Percentiles rank a stretch among this genome's conserved stretches.
These are phyloP conservation scores for Brettanomyces bruxellensis DNA, from an alignment of 805 yeast species.

Conservation along the genomic window DNA sequence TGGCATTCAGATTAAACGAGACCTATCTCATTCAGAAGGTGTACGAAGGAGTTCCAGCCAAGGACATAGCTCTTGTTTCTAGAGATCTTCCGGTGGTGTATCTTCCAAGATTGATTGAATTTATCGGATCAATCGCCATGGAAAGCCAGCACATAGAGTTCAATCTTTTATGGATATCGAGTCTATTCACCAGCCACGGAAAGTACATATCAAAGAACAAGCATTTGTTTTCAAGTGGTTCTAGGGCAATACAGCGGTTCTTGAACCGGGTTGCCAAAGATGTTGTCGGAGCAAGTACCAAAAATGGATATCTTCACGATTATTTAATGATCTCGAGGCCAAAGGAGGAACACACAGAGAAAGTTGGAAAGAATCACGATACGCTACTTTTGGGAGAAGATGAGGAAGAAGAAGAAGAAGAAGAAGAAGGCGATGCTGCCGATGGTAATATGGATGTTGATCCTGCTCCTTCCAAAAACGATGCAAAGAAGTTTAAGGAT, in stretches of 20 bases:
- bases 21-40: constrained; percentile 59
- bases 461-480: constrained; percentile 26
- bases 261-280: constrained; percentile 68
- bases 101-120: constrained; percentile 53
- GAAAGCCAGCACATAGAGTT: constrained; percentile 81
- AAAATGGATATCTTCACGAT: constrained; percentile 44
- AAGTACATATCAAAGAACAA: constrained; percentile 55
- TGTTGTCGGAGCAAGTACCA: constrained; percentile 43
- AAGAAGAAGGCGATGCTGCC: constrained; percentile 18
- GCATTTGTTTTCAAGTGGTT: constrained; percentile 50
- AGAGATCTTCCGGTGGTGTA: constrained; percentile 72
- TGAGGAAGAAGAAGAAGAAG: constrained; percentile 22
- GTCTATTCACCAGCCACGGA: constrained; percentile 67
- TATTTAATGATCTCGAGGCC: constrained; percentile 29
- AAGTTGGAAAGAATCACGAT: constrained; percentile 18
- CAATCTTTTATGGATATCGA: constrained; percentile 72
- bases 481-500: constrained; percentile 21
- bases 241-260: constrained; percentile 69
- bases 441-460: constrained; percentile 22
- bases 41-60: constrained; percentile 63
- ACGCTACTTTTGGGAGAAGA: constrained; percentile 20
- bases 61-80: constrained; percentile 59
- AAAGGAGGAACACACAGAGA: constrained; percentile 18
- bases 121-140: constrained; percentile 57
- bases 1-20: constrained; percentile 93